A percentile compares a stretch with the other conserved stretches of the same genome.
Conservation (phyloP, 169 alveolate genomes). For the Plasmodium reichenowi region DNA sequence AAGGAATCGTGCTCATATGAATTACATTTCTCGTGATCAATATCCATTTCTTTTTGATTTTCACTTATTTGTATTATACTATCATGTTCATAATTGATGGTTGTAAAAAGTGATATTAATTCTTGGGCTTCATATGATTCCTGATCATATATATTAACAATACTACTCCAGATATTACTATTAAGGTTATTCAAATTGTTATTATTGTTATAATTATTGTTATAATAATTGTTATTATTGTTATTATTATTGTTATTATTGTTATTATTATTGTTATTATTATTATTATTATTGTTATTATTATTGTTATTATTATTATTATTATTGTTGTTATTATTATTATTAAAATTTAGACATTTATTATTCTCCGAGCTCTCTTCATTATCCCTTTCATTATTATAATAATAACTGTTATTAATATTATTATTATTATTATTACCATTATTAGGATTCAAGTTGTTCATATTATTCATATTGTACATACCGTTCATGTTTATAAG, state of each 20-base stretch:
- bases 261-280: background rate
- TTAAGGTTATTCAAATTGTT: background rate
- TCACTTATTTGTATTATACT: background rate
- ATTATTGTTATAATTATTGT: background rate
- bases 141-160: conserved; percentile 71
- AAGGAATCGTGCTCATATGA: background rate
- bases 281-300: background rate
- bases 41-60: background rate
- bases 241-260: background rate
- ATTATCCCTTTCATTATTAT: no score
- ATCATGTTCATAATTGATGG: background rate
- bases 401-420: no score
- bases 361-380: no score
- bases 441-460: no score
- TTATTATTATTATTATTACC: no score
- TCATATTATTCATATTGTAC: no score
- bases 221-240: background rate
- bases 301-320: background rate
- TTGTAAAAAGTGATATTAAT: conserved; percentile 49
- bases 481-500: no score
- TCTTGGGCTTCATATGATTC: conserved; percentile 72
- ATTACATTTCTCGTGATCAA: background rate
- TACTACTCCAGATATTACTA: conserved; percentile 27
- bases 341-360: background rate
- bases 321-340: background rate